A percentile compares a stretch with the other conserved stretches of the same genome.
phyloP scores from a whole-genome alignment of 2,329 filamentous ascomycete species.

The Claviceps sp. region DNA sequence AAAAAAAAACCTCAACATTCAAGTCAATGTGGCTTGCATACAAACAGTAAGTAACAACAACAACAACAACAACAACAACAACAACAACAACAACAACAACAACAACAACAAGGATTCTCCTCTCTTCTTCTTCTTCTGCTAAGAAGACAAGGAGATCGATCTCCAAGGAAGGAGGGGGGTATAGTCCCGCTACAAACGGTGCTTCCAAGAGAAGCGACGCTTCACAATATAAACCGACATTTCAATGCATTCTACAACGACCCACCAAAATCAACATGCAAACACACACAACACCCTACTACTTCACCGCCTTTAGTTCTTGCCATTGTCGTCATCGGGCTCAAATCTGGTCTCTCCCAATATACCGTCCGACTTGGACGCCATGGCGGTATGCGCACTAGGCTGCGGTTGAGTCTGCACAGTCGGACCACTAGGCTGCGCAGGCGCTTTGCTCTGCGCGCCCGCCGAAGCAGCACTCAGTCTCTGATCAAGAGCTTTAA shows the following conservation, averaged over 20 bases:
- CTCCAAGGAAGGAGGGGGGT: background rate
- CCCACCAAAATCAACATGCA: background rate
- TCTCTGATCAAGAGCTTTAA: constrained; percentile 85
- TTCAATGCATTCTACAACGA: background rate
- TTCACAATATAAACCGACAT: background rate
- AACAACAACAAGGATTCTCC: no score
- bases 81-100: no score
- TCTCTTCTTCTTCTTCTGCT: no score
- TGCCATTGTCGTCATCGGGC: constrained; percentile 40
- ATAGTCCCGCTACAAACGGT: background rate
- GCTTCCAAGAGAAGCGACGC: background rate
- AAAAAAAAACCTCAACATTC: no score
- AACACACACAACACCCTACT: background rate
- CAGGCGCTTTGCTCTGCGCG: constrained; percentile 17
- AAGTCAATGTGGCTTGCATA: no score
- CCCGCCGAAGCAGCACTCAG: constrained; percentile 66
- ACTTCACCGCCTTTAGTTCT: constrained; percentile 10
- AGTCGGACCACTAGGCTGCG: constrained; percentile 36
- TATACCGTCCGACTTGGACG: constrained; percentile 38
- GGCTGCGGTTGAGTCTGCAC: constrained; percentile 43
- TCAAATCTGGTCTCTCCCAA: constrained; percentile 59
- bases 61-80: no score
- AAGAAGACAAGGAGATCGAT: no score
- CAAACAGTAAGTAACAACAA: no score
- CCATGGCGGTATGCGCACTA: constrained; percentile 44